Base-by-base conservation (phyloP, 495 filamentous ascomycete genomes). In the Penicillium pulvis region DNA sequence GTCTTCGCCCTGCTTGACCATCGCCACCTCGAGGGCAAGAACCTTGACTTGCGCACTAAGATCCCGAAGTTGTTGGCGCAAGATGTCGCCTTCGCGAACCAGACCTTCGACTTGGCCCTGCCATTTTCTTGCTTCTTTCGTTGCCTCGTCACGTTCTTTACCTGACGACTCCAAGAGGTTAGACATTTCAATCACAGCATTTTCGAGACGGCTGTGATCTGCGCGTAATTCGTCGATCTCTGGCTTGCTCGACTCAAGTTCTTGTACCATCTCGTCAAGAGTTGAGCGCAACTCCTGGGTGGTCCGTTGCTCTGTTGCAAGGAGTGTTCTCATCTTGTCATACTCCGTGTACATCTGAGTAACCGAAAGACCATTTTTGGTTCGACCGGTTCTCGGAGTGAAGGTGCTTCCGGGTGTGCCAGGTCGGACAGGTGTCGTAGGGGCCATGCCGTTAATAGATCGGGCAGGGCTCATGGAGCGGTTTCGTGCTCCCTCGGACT, bases 21-120 rank as follows among this genome's bases (percentile, higher is more conserved):
- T 81, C 56, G 94, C 86, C 31, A 90, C 80, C 69, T 96, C 93
- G 64, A 92, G 82, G 9, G 96, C 81, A 2, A 99, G 80, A 44
- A 96, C 82, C 72, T 96, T 94, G 61, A 97, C 83, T 68, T 98
- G 92, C 1, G 87, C 84, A 61, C 91, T 92, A 19, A 96, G 81
- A 75, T 98, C 94, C 26, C 94, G 86, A n/a, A 98, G 79, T 67
- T 98, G 84, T 59, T 93, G 88, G 30, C 88, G 89, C 12, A 96
- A 79, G 53, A 98, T 86, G 52, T 89, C 87, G 28, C 83, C 81
- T 72, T 97, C 92, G 16, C 85, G 85, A 42, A 84, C 79, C 7
- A 87, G 80, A 10, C 87, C 88, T 54, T 87, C 79, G 26, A 90
- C 84, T 58, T 89, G 80, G 49, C 82, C 84, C 68, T 93, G 89